Evolutionary conservation across 371 early-diverging fungal genomes (phyloP).

Genomic region (Nosema muscidifuracis): DNA sequence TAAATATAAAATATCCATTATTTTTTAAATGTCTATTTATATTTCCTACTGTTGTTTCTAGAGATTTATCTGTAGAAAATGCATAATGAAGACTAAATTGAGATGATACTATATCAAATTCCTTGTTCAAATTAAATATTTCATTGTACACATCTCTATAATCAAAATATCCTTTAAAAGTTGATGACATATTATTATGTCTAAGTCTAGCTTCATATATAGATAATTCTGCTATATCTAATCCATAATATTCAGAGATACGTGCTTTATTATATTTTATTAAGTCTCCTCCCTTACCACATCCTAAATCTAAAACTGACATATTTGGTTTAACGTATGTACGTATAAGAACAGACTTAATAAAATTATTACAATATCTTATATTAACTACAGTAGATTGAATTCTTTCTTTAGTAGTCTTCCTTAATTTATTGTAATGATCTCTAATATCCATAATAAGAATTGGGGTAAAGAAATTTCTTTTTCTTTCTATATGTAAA

Average conservation of each 20-base stretch:
- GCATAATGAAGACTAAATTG: slow-evolving; percentile 96
- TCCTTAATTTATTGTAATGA: slow-evolving; percentile 82
- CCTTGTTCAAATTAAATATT: slow-evolving; percentile 45
- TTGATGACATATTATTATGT: slow-evolving; percentile 57
- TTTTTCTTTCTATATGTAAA: too few relatives aligned
- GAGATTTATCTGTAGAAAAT: slow-evolving; percentile 74
- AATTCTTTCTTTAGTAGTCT: slow-evolving; percentile 67
- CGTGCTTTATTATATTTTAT: slow-evolving; percentile 71
- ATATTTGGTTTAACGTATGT: slow-evolving; percentile 30
- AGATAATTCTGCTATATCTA: slow-evolving; percentile 84
- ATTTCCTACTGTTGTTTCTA: slow-evolving; percentile 73
- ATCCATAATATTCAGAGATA: slow-evolving; percentile 45
- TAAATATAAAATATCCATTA: slow-evolving; percentile 82
- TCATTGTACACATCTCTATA: slow-evolving; percentile 70
- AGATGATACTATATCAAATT: slow-evolving; percentile 77
- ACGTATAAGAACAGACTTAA: slow-evolving; percentile 59
- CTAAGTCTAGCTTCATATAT: slow-evolving; percentile 76
- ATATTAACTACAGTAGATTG: slow-evolving; percentile 55
- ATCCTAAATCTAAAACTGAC: slow-evolving; percentile 77
- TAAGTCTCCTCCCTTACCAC: slow-evolving; percentile 98
- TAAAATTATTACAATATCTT: slow-evolving; percentile 60
- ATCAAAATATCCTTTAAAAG: slow-evolving; percentile 68
- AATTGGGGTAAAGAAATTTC: too few relatives aligned
- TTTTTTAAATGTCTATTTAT: slow-evolving; percentile 69
- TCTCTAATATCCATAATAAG: slow-evolving; percentile 65